phyloP scores from a whole-genome alignment of 495 filamentous ascomycete species.

The Clavariopsis aquatica region DNA sequence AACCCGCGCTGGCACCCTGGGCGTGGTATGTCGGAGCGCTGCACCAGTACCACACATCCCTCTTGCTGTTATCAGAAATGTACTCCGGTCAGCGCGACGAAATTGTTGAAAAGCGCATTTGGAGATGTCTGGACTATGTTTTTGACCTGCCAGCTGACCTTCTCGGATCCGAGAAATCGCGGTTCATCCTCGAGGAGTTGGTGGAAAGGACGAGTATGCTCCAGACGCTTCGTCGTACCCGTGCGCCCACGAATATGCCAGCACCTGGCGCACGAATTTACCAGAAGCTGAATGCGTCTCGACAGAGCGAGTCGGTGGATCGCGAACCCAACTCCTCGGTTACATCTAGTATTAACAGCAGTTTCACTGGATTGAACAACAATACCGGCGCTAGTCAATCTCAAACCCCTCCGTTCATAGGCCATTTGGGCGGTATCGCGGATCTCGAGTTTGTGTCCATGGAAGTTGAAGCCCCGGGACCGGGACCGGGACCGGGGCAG shows the following conservation, averaged over 20 bases:
- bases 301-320: not conserved
- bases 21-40: conserved; percentile 50
- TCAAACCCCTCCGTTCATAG: not conserved
- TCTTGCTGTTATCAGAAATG: conserved; percentile 53
- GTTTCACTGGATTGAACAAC: not conserved
- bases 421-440: not conserved
- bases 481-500: not conserved
- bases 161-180: conserved; percentile 46
- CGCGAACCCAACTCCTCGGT: not conserved
- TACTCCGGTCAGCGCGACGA: conserved; percentile 53
- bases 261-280: not conserved
- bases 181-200: conserved; percentile 48
- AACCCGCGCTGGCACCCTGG: conserved; percentile 51
- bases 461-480: not conserved
- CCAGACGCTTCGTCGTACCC: conserved; percentile 45
- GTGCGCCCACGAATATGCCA: conserved; percentile 43
- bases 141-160: conserved; percentile 60
- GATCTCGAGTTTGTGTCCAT: not conserved
- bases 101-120: conserved; percentile 61
- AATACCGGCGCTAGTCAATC: no score
- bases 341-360: not conserved
- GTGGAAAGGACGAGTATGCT: conserved; percentile 46
- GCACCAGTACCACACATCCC: conserved; percentile 53
- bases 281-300: not conserved
- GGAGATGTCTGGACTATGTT: conserved; percentile 69